A percentile compares a stretch with the other conserved stretches of the same genome.
Conservation (phyloP, 2,329 filamentous ascomycete genomes). For the Cercospora brassicicola region DNA sequence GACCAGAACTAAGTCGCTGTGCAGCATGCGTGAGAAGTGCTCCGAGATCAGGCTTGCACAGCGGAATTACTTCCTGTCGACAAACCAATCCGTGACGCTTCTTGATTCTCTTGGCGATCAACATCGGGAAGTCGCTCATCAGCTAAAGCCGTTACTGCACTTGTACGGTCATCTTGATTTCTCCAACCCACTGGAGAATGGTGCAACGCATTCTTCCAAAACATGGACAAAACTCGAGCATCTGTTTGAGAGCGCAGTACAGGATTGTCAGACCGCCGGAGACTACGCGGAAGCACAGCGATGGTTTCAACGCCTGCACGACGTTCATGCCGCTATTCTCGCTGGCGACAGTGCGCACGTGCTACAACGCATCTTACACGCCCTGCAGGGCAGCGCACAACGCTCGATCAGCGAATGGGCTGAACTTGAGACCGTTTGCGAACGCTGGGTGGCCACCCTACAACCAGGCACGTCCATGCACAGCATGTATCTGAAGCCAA, state of each 20-base stretch:
- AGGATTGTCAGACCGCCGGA: constrained; percentile 72
- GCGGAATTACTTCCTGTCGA: neutral
- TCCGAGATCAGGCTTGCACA: neutral
- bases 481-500: constrained; percentile 11
- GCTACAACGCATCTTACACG: constrained; percentile 15
- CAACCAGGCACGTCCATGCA: constrained; percentile 14
- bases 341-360: constrained; percentile 2
- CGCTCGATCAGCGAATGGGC: constrained; percentile 12
- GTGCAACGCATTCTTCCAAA: neutral
- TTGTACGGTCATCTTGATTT: constrained; percentile 2
- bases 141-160: constrained; percentile 12
- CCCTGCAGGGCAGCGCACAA: constrained; percentile 15
- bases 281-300: constrained; percentile 82
- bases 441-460: constrained; percentile 18
- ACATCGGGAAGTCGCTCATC: neutral
- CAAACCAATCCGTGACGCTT: neutral
- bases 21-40: constrained; percentile 15
- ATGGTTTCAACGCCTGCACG: constrained; percentile 43
- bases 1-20: neutral
- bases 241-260: constrained; percentile 72
- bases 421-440: constrained; percentile 14
- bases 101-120: neutral
- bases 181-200: neutral
- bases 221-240: constrained; percentile 17
- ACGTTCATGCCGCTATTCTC: constrained; percentile 16